Base-by-base conservation (phyloP, 202 grass and related monocot species). In the Hordeum pubiflorum region DNA sequence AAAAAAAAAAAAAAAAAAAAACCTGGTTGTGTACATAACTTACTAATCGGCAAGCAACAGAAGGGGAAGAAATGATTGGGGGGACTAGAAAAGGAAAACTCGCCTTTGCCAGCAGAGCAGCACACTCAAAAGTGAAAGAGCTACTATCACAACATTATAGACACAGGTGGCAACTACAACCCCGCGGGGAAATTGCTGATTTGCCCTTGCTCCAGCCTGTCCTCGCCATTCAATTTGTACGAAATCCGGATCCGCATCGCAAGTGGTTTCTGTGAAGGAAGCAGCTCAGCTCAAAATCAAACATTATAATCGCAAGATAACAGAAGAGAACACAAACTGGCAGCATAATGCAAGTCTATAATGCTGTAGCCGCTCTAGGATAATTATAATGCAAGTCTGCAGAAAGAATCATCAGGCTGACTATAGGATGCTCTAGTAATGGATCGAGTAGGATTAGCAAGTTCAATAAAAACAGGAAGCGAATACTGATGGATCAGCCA, bases 151-250 rank as follows among this genome's bases (percentile, higher is more conserved):
- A 66, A 82, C 22, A 54, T 29, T 80, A 80, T 61, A 43, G 32
- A 84, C 84, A 82, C 18, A 60, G 63, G 78, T 78, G 18, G 63
- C 64, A 78, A 81, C 88, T 93, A 99, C 82, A 99, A 87, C 46
- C 93, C 91, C 48, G 89, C 17, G 58, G 97, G 97, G 55, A 99
- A 97, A 76, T 96, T 97, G 83, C 62, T 99, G 81, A 99, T 82
- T 77, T 96, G 97, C 58, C 93, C 97, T 93, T 97, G 93, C 39
- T 99, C 97, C 78, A 93, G 81, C 77, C 87, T 96, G 37, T 93
- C 93, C 83, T 93, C 82, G 13, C 90, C 85, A 32, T 97, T 93
- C 32, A 97, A 83, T 89, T 97, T 97, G 86, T 99, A 99, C 52
- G 87, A 92, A 23, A 99, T 76, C 62, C 97, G 90, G 81, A 93